Evolutionary conservation across 2,329 filamentous ascomycete genomes (phyloP).

Genomic region (Cordyceps tenuipes): DNA sequence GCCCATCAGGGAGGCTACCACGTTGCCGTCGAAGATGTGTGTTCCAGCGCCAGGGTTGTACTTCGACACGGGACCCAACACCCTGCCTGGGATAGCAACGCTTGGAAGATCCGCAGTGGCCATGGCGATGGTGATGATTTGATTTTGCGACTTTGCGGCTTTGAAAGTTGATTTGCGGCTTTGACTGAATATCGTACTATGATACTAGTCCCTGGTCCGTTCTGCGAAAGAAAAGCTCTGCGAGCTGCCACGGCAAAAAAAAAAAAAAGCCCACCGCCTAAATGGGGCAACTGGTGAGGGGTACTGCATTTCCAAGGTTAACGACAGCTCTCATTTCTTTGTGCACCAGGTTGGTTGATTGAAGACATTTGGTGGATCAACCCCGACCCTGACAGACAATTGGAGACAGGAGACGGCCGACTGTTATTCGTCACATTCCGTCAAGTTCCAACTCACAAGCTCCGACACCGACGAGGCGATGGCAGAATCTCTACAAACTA

Average conservation of each 20-base stretch:
- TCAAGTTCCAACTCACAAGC: not conserved
- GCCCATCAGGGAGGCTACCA: constrained; percentile 79
- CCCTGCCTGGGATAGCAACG: constrained; percentile 72
- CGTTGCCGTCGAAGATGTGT: constrained; percentile 64
- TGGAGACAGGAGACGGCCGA: not conserved
- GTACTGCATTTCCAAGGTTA: not conserved
- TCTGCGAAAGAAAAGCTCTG: constrained; percentile 7
- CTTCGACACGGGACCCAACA: constrained; percentile 58
- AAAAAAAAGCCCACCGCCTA: not conserved
- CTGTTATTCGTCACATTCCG: not conserved
- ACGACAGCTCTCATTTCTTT: too few species aligned
- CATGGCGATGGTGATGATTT: constrained; percentile 17
- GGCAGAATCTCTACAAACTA: too few species aligned
- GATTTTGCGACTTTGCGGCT: not conserved
- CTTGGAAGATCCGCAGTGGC: constrained; percentile 32
- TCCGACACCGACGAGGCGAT: not conserved
- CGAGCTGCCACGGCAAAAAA: constrained; percentile 4
- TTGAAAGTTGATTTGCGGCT: not conserved
- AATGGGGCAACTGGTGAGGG: not conserved
- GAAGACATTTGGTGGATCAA: not conserved
- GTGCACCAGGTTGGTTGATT: not conserved
- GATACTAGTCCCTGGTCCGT: not conserved
- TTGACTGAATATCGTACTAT: not conserved
- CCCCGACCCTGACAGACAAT: not conserved
- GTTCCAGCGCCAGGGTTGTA: constrained; percentile 75